Percentiles rank a stretch among this genome's conserved stretches.
Evolutionary conservation across 306 rosid genomes (phyloP).

Genomic region (Castanea sativa): DNA sequence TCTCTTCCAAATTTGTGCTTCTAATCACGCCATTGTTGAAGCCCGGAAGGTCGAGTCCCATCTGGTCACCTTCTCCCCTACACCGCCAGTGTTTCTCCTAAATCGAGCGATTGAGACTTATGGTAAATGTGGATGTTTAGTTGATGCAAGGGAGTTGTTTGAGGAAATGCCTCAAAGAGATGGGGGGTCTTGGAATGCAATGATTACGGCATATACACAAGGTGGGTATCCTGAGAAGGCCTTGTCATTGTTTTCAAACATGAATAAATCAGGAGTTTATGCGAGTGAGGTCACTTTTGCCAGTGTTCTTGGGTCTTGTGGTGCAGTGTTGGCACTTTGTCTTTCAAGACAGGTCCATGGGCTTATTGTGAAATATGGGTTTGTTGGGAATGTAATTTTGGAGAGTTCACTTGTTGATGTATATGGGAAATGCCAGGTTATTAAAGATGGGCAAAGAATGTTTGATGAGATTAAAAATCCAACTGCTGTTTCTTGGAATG

Average conservation of each 20-base stretch:
- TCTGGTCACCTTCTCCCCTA: slow-evolving; percentile 47
- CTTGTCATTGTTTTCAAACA: slow-evolving; percentile 26
- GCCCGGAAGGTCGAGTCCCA: slow-evolving; percentile 66
- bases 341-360: slow-evolving; percentile 58
- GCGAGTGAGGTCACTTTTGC: slow-evolving; percentile 58
- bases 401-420: slow-evolving; percentile 72
- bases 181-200: slow-evolving; percentile 69
- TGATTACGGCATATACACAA: slow-evolving; percentile 48
- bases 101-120: slow-evolving; percentile 70
- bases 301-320: slow-evolving; percentile 57
- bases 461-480: slow-evolving; percentile 54
- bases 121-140: slow-evolving; percentile 56
- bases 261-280: slow-evolving; percentile 37
- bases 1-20: slow-evolving; percentile 59
- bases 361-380: slow-evolving; percentile 47
- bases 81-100: slow-evolving; percentile 51
- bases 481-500: slow-evolving; percentile 76
- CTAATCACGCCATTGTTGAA: slow-evolving; percentile 38
- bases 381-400: slow-evolving; percentile 47
- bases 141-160: slow-evolving; percentile 60
- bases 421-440: slow-evolving; percentile 56
- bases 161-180: slow-evolving; percentile 74
- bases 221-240: slow-evolving; percentile 33
- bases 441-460: slow-evolving; percentile 50
- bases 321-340: slow-evolving; percentile 28